Conservation (phyloP, 345 rosid species). For the Lumnitzera racemosa region DNA sequence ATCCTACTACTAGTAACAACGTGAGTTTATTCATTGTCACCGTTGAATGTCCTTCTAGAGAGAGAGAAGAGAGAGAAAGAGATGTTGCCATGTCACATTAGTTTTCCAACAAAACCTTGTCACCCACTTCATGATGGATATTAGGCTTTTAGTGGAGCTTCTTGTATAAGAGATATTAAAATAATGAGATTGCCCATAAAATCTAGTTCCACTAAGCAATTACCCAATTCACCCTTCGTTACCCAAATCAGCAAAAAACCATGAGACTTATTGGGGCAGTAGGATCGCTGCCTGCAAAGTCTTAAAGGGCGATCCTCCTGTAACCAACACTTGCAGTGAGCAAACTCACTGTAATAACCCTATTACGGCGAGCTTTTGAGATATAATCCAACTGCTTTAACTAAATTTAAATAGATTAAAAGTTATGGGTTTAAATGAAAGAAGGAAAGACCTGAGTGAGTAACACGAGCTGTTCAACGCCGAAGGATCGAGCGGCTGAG, state of each 20-base stretch:
- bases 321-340: no score
- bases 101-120: constrained; percentile 2
- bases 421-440: neutral
- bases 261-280: no score
- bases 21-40: no score
- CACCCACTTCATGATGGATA: constrained; percentile 8
- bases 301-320: no score
- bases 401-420: neutral
- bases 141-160: neutral
- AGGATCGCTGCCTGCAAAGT: no score
- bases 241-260: no score
- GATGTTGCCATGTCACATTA: neutral
- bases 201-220: neutral
- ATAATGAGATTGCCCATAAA: neutral
- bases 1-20: no score
- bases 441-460: constrained; percentile 72
- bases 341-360: no score
- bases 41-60: constrained; percentile 6
- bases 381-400: no score
- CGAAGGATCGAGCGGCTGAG: constrained; percentile 91
- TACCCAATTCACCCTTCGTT: no score
- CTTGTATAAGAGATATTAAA: neutral
- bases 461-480: constrained; percentile 96
- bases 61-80: neutral
- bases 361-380: no score